Base-by-base conservation (phyloP, 2,329 filamentous ascomycete genomes). In the Trichoderma oligosporum region DNA sequence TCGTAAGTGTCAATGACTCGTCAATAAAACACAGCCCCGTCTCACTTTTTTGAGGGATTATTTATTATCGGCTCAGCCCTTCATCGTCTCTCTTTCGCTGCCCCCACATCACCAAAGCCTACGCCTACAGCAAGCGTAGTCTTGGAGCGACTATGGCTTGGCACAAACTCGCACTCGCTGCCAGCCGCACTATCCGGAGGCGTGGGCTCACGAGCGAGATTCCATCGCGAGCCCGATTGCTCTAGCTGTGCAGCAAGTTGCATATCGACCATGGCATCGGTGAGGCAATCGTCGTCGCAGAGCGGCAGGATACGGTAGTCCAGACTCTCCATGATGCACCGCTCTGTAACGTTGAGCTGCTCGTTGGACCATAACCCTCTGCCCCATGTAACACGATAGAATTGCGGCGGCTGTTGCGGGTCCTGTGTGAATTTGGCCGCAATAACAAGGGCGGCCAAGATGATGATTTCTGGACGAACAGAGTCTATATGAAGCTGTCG, bases 391-490 rank as follows among this genome's bases (percentile, higher is more conserved):
- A 73, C 64, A 60, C 76, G 74, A 70, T 83, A 86, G 65, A 79
- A 78, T 46, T 73, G 71, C 1, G 82, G 81, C 4, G 75, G 71
- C 60, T 79, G 75, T 64, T 83, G 78, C 51, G 74, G 71, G 70
- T 88, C 85, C 63, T 86, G 81, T 42, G 80, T 75, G 64, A 87
- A 87, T 70, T 88, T 87, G 65, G 78, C 74, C n/a, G 84, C 83
- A 53, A 87, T 81, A 61, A 85, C 74, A 16, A 88, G 73, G 1
- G 84, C 82, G 1, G 79, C 76, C n/a, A 87, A 74, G 51, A 85
- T 76, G 62, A 87, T 83, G 59, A 87, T 66, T 67, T 87, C 84
- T 53, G 84, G 83, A 59, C 73, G 74, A 59, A 87, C 77, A 11
- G 78, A 78, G 71, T 87, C 82, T 68, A 85, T 83, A 69, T 86